phyloP scores from a whole-genome alignment of 164 flowering plant genomes.

The Saururus chinensis region DNA sequence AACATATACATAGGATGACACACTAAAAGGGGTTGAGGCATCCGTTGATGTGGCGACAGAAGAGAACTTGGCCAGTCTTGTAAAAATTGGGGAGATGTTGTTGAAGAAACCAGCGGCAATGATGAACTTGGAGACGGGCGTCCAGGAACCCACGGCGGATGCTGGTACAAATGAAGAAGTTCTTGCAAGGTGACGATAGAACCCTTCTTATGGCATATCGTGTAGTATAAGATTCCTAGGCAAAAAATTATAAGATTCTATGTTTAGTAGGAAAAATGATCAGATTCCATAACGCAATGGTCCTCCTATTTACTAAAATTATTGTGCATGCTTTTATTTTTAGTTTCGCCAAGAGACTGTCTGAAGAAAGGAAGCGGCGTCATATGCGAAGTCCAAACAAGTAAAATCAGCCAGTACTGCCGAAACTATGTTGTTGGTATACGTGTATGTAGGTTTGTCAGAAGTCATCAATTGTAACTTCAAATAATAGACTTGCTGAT shows the following conservation, averaged over 20 bases:
- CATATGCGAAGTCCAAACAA: not conserved
- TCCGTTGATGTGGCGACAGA: constrained; percentile 11
- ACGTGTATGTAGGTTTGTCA: too few species aligned
- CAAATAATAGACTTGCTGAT: not conserved
- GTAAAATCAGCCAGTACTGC: not conserved
- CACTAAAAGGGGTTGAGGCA: constrained; percentile 2
- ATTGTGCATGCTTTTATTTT: not conserved
- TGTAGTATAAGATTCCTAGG: too few species aligned
- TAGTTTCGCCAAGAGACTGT: constrained; percentile 1
- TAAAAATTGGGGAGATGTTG: constrained; percentile 10
- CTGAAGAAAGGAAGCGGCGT: constrained; percentile 4
- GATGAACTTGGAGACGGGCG: constrained; percentile 17
- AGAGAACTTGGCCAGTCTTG: constrained; percentile 14
- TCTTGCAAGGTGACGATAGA: constrained; percentile 8
- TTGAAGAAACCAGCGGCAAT: constrained; percentile 11
- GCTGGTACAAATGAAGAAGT: constrained; percentile 15
- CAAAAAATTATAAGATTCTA: too few species aligned
- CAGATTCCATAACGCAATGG: too few species aligned
- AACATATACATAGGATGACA: too few species aligned
- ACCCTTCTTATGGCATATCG: not conserved
- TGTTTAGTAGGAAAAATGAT: too few species aligned
- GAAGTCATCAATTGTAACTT: too few species aligned
- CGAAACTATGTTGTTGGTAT: too few species aligned
- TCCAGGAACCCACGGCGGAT: constrained; percentile 5
- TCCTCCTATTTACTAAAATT: too few species aligned